These are phyloP conservation scores for Tolypocladium ovalisporum DNA, from an alignment of 2,329 filamentous ascomycete species.

Conservation along the genomic window DNA sequence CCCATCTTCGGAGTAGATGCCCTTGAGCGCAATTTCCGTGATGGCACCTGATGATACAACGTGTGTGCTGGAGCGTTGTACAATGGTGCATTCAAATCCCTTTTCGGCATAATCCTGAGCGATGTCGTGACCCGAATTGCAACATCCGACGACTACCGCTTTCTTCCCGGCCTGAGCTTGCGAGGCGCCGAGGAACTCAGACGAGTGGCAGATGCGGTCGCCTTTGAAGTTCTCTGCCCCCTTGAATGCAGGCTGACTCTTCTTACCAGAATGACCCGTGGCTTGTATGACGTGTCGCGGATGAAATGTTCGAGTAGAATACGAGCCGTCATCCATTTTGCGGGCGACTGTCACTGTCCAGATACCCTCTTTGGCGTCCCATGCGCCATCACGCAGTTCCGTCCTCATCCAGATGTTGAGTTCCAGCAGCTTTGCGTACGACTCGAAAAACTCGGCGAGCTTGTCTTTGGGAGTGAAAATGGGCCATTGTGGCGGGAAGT, in stretches of 20 bases:
- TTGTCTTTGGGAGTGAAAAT: conserved; percentile 65
- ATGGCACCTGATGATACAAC: conserved; percentile 48
- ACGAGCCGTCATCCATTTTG: conserved; percentile 33
- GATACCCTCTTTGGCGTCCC: conserved; percentile 32
- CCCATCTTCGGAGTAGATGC: conserved; percentile 36
- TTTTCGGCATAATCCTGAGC: conserved; percentile 57
- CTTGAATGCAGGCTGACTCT: conserved; percentile 45
- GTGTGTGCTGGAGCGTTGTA: conserved; percentile 56
- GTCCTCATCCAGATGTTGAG: conserved; percentile 56
- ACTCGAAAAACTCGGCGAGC: conserved; percentile 56
- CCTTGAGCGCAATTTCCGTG: conserved; percentile 39
- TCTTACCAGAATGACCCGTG: conserved; percentile 59
- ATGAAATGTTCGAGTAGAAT: conserved; percentile 41
- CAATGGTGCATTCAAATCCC: conserved; percentile 56
- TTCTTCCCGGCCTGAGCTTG: conserved; percentile 40
- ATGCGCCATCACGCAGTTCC: conserved; percentile 33
- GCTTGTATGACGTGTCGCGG: conserved; percentile 56
- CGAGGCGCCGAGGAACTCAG: conserved; percentile 43
- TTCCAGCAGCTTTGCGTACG: conserved; percentile 54
- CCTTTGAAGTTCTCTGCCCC: conserved; percentile 49
- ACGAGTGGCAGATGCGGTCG: conserved; percentile 49
- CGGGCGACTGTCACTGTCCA: conserved; percentile 49
- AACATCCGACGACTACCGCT: conserved; percentile 55
- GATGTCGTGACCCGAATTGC: conserved; percentile 61
- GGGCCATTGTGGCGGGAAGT: conserved; percentile 55